A percentile compares a stretch with the other conserved stretches of the same genome.
phyloP scores from a whole-genome alignment of 257 asterid genomes.

The Orobanche coerulescens region DNA sequence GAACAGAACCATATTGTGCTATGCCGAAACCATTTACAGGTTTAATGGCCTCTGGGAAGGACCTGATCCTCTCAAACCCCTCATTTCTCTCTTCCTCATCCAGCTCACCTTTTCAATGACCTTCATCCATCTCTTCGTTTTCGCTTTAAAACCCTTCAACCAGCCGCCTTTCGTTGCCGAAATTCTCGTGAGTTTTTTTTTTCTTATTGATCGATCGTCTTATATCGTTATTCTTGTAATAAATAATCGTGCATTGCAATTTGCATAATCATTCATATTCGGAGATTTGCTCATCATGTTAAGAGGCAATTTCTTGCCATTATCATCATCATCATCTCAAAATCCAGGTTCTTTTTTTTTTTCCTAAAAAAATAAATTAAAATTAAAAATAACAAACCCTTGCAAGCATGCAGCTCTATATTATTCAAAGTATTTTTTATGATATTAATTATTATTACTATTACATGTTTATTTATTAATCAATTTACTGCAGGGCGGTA shows the following conservation, averaged over 20 bases:
- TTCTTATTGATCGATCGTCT: too few species aligned
- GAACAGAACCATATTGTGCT: conserved; percentile 45
- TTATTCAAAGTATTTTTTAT: too few species aligned
- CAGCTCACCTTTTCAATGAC: conserved; percentile 58
- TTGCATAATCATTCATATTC: too few species aligned
- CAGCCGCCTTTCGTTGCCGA: conserved; percentile 77
- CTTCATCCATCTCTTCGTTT: conserved; percentile 42
- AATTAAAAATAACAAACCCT: too few species aligned
- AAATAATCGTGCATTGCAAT: not conserved
- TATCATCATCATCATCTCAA: too few species aligned
- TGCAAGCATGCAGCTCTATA: too few species aligned
- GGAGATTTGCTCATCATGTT: too few species aligned
- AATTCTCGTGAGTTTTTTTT: conserved; percentile 49
- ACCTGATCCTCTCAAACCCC: conserved; percentile 78
- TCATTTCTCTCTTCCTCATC: conserved; percentile 75
- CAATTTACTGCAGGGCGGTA: conserved; percentile 68
- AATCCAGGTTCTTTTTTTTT: too few species aligned
- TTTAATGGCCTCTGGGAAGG: conserved; percentile 95
- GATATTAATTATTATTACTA: too few species aligned
- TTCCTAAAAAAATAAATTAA: not conserved
- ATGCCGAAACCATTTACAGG: conserved; percentile 65
- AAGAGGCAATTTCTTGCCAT: too few species aligned
- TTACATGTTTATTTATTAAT: too few species aligned
- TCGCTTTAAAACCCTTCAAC: conserved; percentile 45
- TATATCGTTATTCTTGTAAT: not conserved